Evolutionary conservation across 2,329 filamentous ascomycete genomes (phyloP), one percentile per base, ranked within the genome.

Genomic region (Cercospora zeina): DNA sequence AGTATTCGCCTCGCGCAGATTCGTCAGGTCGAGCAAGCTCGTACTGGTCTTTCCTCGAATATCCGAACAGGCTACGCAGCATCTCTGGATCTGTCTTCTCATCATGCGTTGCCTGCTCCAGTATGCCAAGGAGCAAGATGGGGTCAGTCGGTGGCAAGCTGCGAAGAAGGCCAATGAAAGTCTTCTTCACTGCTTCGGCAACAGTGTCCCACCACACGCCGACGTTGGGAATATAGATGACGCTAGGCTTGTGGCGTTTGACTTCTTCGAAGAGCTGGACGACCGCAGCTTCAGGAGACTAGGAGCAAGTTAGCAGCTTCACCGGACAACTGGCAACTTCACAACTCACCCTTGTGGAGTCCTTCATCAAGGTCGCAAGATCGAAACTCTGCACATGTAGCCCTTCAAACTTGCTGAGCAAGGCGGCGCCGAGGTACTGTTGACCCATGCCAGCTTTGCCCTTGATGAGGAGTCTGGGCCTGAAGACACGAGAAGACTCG

Each of bases 371-470:
- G 14, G 89, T 95, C 0, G 93, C 87, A 61, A 99, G 83, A 75
- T 97, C 96, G 75, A 99, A 96, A 58, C 89, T 92, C 74, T 97
- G 93, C 2, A 99, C 90, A 77, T 97, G 92, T 2, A 97, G 83
- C 27, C 93, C 91, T 77, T 99, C 95, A 59, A 99, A 89, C 72
- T 96, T 88, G 75, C 96, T 91, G 66, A 97, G 80, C 56, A 97
- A 80, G 4, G 93, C 95, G 53, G 88, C 87, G 31, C 91, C 87
- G 39, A 99, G 81, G 71, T 99, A 97, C 54, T 88, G 85, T 74
- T 99, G 96, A 0, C 96, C 95, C 93, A 97, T 97, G 9, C 95
- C 95, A 49, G 86, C 82, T 9, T 82, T 75, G n/a, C 95, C 95
- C 45, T 87, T 85, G 60, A 99, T 88, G 31, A 99, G 83, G 58